Conservation (phyloP, 1,139 yeast genomes). For the Pichia sp. region DNA sequence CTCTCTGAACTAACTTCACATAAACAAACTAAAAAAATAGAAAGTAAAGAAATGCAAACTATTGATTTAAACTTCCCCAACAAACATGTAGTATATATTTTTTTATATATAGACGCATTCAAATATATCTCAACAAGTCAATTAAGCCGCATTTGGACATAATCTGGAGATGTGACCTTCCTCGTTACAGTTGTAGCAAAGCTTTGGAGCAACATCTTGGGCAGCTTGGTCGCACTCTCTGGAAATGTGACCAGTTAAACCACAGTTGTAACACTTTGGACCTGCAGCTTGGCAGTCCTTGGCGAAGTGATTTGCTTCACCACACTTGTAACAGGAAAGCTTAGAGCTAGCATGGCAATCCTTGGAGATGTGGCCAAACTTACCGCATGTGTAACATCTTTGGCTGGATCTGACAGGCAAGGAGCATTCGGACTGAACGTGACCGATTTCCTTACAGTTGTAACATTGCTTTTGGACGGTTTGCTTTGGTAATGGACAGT, state of each 20-base stretch:
- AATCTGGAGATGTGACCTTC: slow-evolving; percentile 55
- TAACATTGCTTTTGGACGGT: slow-evolving; percentile 82
- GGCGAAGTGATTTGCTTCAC: slow-evolving; percentile 91
- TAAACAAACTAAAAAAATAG: background rate
- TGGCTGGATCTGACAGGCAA: slow-evolving; percentile 40
- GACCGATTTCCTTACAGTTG: slow-evolving; percentile 69
- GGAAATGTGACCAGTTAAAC: slow-evolving; percentile 83
- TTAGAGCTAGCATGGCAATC: slow-evolving; percentile 41
- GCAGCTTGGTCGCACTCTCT: slow-evolving; percentile 63
- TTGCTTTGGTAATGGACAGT: slow-evolving; percentile 84
- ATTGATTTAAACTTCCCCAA: slow-evolving; percentile 2
- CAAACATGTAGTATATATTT: background rate
- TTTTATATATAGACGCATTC: background rate
- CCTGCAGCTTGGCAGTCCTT: slow-evolving; percentile 79
- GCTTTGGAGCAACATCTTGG: slow-evolving; percentile 38
- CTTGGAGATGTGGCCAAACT: slow-evolving; percentile 79
- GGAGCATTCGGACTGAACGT: slow-evolving; percentile 66
- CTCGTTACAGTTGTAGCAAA: slow-evolving; percentile 83
- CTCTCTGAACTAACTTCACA: slow-evolving; percentile 4
- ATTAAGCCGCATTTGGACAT: slow-evolving; percentile 40
- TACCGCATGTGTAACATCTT: slow-evolving; percentile 82
- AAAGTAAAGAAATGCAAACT: background rate
- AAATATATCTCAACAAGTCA: background rate
- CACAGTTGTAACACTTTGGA: slow-evolving; percentile 88
- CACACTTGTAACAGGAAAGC: slow-evolving; percentile 78